A percentile compares a stretch with the other conserved stretches of the same genome.
Evolutionary conservation across 305 asterid genomes (phyloP).

Genomic region (Fraxinus angustifolia): DNA sequence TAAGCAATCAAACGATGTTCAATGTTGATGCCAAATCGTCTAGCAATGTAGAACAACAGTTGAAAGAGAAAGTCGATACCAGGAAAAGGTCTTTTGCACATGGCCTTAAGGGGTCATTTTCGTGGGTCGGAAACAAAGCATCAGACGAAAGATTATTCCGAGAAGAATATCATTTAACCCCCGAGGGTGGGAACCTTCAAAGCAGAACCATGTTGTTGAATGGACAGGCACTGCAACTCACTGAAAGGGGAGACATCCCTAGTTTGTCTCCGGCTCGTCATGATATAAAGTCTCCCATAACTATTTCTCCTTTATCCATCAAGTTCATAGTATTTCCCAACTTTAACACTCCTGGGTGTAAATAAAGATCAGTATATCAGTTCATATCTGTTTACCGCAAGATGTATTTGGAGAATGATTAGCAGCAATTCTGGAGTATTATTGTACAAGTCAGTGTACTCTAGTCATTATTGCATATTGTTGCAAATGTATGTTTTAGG

Average conservation of each 20-base stretch:
- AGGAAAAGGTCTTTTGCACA: conserved; percentile 34
- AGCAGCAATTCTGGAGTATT: not conserved
- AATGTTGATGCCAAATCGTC: conserved; percentile 40
- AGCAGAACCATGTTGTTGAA: conserved; percentile 60
- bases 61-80: conserved; percentile 23
- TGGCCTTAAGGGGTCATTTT: conserved; percentile 50
- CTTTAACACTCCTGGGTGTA: conserved; percentile 57
- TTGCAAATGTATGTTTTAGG: not conserved
- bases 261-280: conserved; percentile 38
- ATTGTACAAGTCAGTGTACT: not conserved
- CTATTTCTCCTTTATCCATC: conserved; percentile 57
- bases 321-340: conserved; percentile 65
- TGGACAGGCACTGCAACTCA: conserved; percentile 46
- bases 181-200: conserved; percentile 49
- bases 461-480: not conserved
- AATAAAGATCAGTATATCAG: conserved; percentile 22
- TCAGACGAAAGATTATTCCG: conserved; percentile 44
- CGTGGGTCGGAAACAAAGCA: conserved; percentile 72
- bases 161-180: conserved; percentile 75
- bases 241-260: conserved; percentile 46
- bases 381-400: not conserved
- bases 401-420: conserved; percentile 2
- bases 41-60: conserved; percentile 6
- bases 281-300: conserved; percentile 37
- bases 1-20: conserved; percentile 58